These are phyloP conservation scores for Cercospora sp. DNA, from an alignment of 2,329 filamentous ascomycete species.

Conservation along the genomic window DNA sequence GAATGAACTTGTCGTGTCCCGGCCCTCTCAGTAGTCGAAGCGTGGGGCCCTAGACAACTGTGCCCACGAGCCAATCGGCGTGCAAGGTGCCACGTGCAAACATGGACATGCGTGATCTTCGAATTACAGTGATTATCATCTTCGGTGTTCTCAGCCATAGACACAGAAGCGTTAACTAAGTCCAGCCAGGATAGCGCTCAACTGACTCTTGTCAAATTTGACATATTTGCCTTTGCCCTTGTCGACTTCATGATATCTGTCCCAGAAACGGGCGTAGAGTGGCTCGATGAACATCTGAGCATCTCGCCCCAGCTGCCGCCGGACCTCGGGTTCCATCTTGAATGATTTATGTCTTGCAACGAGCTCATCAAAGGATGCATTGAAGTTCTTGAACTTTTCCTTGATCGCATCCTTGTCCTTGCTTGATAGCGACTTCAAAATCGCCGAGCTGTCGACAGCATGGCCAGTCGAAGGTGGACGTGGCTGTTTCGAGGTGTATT, in stretches of 20 bases:
- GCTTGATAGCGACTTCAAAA: constrained; percentile 78
- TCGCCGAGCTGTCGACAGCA: constrained; percentile 71
- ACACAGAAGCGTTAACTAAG: constrained; percentile 16
- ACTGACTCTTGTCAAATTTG: constrained; percentile 87
- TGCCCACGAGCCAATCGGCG: not conserved
- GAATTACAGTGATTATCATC: not conserved
- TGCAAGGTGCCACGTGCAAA: not conserved
- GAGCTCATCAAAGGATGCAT: constrained; percentile 85
- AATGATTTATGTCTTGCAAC: constrained; percentile 78
- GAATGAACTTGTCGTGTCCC: not conserved
- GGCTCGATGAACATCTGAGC: constrained; percentile 91
- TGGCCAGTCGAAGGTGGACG: constrained; percentile 71
- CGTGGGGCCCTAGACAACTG: not conserved
- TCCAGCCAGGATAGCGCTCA: constrained; percentile 62
- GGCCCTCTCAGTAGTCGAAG: not conserved
- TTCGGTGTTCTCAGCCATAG: not conserved
- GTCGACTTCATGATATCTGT: constrained; percentile 95
- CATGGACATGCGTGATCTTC: not conserved
- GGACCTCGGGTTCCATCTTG: constrained; percentile 88
- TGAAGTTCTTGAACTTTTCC: constrained; percentile 91
- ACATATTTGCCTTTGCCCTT: constrained; percentile 98
- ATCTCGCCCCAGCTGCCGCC: constrained; percentile 75
- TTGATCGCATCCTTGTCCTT: constrained; percentile 98
- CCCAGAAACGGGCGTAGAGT: constrained; percentile 92
- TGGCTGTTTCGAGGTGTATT: constrained; percentile 76